A percentile compares a stretch with the other conserved stretches of the same genome.
These are phyloP conservation scores for Saccharum officinarum DNA, from an alignment of 176 grass and related monocot species.

Conservation along the genomic window DNA sequence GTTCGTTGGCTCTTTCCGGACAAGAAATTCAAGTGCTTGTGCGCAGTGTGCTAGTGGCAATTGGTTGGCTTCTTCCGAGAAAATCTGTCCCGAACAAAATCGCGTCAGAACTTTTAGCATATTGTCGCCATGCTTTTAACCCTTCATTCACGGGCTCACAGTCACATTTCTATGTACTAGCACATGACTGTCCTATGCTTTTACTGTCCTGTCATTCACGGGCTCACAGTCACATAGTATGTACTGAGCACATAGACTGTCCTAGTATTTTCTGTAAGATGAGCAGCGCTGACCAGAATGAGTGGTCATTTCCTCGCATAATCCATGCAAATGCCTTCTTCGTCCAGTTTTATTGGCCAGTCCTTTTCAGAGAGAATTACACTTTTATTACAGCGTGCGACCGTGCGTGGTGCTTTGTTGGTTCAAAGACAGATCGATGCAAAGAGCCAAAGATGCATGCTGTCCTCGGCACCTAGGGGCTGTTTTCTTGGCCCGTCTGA, in stretches of 20 bases:
- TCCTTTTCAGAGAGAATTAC: too few relatives aligned
- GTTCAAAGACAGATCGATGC: too few relatives aligned
- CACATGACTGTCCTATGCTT: not conserved
- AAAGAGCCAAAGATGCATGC: too few relatives aligned
- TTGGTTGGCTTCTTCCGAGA: conserved; percentile 4
- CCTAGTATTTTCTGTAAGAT: not conserved
- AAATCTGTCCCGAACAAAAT: not conserved
- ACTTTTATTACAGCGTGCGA: too few relatives aligned
- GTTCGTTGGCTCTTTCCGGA: not conserved
- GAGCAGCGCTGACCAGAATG: not conserved
- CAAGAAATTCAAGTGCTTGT: not conserved
- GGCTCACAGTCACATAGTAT: not conserved
- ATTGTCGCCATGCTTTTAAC: not conserved
- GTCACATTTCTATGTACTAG: not conserved
- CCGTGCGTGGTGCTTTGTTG: too few relatives aligned
- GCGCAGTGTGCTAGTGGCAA: not conserved
- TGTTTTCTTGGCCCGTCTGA: too few relatives aligned
- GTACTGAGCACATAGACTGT: not conserved
- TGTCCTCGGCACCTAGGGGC: too few relatives aligned
- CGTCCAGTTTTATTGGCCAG: not conserved
- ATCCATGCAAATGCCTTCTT: not conserved
- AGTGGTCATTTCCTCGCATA: not conserved
- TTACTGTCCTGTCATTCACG: too few relatives aligned
- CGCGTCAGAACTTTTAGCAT: not conserved
- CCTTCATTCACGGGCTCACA: not conserved